Evolutionary conservation across 2,329 filamentous ascomycete genomes (phyloP), one percentile per base, ranked within the genome.

Genomic region (Neurospora sp.): DNA sequence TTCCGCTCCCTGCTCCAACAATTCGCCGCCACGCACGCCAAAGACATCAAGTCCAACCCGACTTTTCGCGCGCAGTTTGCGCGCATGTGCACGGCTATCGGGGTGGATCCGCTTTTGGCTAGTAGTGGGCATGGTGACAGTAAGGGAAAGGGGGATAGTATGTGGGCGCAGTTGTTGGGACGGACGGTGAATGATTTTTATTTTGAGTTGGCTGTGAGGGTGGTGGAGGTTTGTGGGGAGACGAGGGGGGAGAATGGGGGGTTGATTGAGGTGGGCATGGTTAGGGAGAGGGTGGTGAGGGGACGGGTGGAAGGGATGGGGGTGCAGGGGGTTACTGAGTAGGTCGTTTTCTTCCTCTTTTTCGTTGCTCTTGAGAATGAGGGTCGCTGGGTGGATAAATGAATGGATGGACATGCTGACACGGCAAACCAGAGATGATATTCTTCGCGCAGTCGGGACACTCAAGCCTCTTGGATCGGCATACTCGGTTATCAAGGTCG

Each of bases 151-250:
- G 84, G 81, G 1, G 87, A 88, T 19, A 96, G 91, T 71, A 89
- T 97, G 71, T 98, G 96, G 95, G 91, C 93, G 9, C 94, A 97
- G 82, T 88, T 98, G 73, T 86, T 98, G 23, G 96, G 96, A 38
- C 89, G 91, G 71, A 93, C 90, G 76, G 94, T 99, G 75, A 97
- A 97, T 78, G 96, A 99, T 80, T 99, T 99, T 78, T 99, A 98
- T 82, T 98, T 98, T 80, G 95, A 97, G 83, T 88, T 99, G 66
- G 96, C 93, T 1, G 95, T 98, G n/a, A 87, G 93, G 67, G 92
- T 98, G 0, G 96, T 99, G 6, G 95, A 98, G 80, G 89, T 97
- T 8, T 99, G 96, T 78, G 86, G 93, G 6, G 89, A 90, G 68
- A 97, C 93, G 66, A 85, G 96, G 68, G 88, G 87, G 4, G 95